phyloP scores from a whole-genome alignment of 2,329 filamentous ascomycete genomes.

The Fusarium goolgardi region DNA sequence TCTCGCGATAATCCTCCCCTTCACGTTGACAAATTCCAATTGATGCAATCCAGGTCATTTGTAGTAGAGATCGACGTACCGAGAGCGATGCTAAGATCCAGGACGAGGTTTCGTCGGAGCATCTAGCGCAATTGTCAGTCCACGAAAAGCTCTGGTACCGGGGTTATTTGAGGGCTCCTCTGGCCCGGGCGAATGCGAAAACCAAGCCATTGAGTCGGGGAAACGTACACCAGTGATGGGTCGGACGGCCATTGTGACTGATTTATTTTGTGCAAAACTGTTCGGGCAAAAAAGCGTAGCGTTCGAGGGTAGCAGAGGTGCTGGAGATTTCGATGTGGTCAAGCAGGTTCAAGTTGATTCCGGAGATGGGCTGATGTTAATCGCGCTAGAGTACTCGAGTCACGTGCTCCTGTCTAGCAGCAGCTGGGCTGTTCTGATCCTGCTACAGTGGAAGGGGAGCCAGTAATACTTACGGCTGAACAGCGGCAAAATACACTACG shows the following conservation, averaged over 20 bases:
- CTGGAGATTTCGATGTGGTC: slow-evolving; percentile 43
- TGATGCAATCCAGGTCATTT: slow-evolving; percentile 11
- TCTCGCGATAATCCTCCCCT: slow-evolving; percentile 23
- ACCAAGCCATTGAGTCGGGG: slow-evolving; percentile 49
- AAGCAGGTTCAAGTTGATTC: slow-evolving; percentile 45
- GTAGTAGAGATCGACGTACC: slow-evolving; percentile 57
- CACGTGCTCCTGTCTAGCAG: slow-evolving; percentile 34
- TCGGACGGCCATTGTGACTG: slow-evolving; percentile 64
- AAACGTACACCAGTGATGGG: slow-evolving; percentile 70
- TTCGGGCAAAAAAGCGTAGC: slow-evolving; percentile 39
- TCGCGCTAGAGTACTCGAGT: slow-evolving; percentile 48
- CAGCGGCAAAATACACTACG: slow-evolving; percentile 30
- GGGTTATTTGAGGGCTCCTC: slow-evolving; percentile 29
- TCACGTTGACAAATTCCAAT: slow-evolving; percentile 10
- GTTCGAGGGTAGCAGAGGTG: slow-evolving; percentile 32
- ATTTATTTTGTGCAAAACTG: slow-evolving; percentile 42
- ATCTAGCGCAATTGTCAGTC: slow-evolving; percentile 61
- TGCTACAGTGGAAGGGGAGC: neutral
- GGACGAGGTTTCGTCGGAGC: slow-evolving; percentile 69
- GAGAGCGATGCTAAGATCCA: slow-evolving; percentile 66
- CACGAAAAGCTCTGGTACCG: slow-evolving; percentile 41
- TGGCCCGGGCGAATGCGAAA: slow-evolving; percentile 24
- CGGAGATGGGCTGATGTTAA: slow-evolving; percentile 53
- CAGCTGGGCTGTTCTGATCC: slow-evolving; percentile 30
- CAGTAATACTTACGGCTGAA: slow-evolving; percentile 39